These are phyloP conservation scores for Oryza nivara DNA, from an alignment of 176 grass and related monocot genomes.

Conservation along the genomic window DNA sequence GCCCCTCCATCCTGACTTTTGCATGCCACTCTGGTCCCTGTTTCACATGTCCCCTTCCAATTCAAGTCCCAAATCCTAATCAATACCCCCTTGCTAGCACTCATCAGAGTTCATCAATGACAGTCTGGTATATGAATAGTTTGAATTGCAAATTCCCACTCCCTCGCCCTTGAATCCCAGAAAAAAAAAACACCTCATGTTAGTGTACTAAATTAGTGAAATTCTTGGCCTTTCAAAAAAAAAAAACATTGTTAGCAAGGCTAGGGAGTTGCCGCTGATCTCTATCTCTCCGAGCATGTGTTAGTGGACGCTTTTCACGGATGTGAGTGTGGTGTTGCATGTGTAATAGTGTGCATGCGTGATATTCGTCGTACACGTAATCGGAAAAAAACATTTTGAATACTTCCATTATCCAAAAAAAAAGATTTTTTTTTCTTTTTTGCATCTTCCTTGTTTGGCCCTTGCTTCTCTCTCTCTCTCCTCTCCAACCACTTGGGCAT, in stretches of 20 bases:
- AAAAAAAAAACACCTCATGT: constrained; percentile 16
- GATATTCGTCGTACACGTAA: too few species aligned
- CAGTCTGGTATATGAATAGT: constrained; percentile 1
- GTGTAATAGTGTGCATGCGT: too few species aligned
- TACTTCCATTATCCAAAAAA: too few species aligned
- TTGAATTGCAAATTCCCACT: constrained; percentile 25
- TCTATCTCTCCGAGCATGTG: too few species aligned
- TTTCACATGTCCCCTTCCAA: constrained; percentile 44
- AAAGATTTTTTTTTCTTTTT: not conserved
- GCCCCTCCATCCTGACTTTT: constrained; percentile 42
- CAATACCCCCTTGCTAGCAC: not conserved
- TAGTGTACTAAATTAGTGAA: constrained; percentile 14
- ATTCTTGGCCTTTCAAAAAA: not conserved
- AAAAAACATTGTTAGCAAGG: too few species aligned
- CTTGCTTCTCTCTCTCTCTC: constrained; percentile 13
- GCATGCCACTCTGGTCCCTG: constrained; percentile 39
- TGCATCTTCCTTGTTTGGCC: constrained; percentile 43
- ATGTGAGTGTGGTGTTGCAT: too few species aligned
- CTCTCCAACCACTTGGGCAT: constrained; percentile 47
- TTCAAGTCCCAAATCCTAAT: constrained; percentile 11
- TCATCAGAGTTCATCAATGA: constrained; percentile 26
- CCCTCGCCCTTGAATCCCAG: not conserved
- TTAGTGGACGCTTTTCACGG: too few species aligned
- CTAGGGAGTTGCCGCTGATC: too few species aligned
- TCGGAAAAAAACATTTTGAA: too few species aligned